Evolutionary conservation across 2,329 filamentous ascomycete species (phyloP), one percentile per base, ranked within the genome.

Genomic region (Penicillium expansum): DNA sequence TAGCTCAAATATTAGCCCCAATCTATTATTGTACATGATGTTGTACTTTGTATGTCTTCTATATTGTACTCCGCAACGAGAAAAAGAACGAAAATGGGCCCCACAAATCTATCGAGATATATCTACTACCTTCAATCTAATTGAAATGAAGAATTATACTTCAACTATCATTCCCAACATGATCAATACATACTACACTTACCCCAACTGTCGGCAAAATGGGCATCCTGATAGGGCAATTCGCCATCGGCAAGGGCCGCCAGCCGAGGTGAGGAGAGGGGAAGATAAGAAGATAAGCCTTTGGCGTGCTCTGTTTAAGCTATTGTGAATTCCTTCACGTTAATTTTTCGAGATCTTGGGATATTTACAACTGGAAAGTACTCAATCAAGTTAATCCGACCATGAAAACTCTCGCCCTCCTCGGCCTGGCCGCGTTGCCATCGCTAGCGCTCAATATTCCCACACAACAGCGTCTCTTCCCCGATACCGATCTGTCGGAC

Each of bases 401-500:
- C 20, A 66, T 66, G 64, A 65, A 61, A 48, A 33, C 53, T 8
- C 37, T 60, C 18, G 35, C 58, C 22, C 57, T 66, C 5, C 48
- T 66, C 18, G 48, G 61, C 41, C 55, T 63, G 58, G 62, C 55
- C 20, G 52, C 49, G 9, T 41, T 62, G 60, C 64, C 63, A 51
- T 59, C 62, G 30, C 45, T 66, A 32, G 65, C 64, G 3, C 56
- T 70, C 47, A 64, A 61, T 48, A 67, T 71, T 50, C 67, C 69
- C 32, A 48, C 60, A 35, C 62, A 62, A 38, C 68, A 71, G 52
- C 58, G 59, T 39, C 52, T 70, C 52, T 62, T 69, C 48, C 44
- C 61, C 35, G 50, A 45, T 22, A 27, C n/a, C 41, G 20, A 52
- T n/a, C 9, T 45, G 13, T 45, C 24, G 9, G 20, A 13, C 14